phyloP scores from a whole-genome alignment of 495 filamentous ascomycete genomes.

The Penicillium manginii region DNA sequence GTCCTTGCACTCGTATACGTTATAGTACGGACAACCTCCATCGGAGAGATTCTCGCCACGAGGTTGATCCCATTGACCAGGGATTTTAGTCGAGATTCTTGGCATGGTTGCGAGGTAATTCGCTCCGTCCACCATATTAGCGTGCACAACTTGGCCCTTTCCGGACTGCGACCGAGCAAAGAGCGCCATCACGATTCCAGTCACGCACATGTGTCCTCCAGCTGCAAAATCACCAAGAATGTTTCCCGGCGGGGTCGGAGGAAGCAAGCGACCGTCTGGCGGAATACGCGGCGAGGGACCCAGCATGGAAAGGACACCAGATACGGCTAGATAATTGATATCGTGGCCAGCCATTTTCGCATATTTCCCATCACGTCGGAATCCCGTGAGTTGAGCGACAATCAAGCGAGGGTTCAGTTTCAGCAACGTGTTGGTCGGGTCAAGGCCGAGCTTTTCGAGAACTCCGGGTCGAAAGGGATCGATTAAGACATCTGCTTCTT shows the following conservation, averaged over 20 bases:
- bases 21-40: slow-evolving; percentile 76
- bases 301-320: slow-evolving; percentile 67
- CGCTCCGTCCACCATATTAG: slow-evolving; percentile 84
- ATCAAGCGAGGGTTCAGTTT: slow-evolving; percentile 66
- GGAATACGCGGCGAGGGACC: slow-evolving; percentile 58
- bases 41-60: slow-evolving; percentile 74
- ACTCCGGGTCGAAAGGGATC: slow-evolving; percentile 84
- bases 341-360: slow-evolving; percentile 83
- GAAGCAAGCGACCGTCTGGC: slow-evolving; percentile 38
- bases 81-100: slow-evolving; percentile 57
- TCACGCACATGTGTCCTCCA: slow-evolving; percentile 67
- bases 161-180: slow-evolving; percentile 44
- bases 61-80: slow-evolving; percentile 51
- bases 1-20: slow-evolving; percentile 73
- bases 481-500: slow-evolving; percentile 67
- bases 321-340: slow-evolving; percentile 84
- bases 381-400: slow-evolving; percentile 75
- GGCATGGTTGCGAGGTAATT: slow-evolving; percentile 69
- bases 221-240: slow-evolving; percentile 81
- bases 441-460: slow-evolving; percentile 71
- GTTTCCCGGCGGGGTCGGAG: slow-evolving; percentile 66
- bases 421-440: slow-evolving; percentile 56
- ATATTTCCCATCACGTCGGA: slow-evolving; percentile 70
- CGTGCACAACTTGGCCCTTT: slow-evolving; percentile 76
- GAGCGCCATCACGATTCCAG: slow-evolving; percentile 39